A percentile compares a stretch with the other conserved stretches of the same genome.
These are phyloP conservation scores for Coniella lustricola DNA, from an alignment of 2,329 filamentous ascomycete genomes.

Conservation along the genomic window DNA sequence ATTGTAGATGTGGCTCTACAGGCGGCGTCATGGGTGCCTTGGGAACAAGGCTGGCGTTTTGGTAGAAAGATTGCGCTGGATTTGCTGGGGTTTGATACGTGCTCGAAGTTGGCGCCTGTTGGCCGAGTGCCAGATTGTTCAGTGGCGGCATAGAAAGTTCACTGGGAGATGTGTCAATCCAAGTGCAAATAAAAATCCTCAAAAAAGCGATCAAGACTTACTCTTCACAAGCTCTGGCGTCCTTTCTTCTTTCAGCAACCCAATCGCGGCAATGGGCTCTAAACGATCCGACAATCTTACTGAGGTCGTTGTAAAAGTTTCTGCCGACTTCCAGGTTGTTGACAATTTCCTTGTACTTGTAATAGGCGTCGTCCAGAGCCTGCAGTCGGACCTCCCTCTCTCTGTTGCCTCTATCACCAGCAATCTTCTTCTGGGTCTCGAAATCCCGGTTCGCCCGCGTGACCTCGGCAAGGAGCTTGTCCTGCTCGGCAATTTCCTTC, in stretches of 20 bases:
- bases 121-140: slow-evolving; percentile 33
- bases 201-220: slow-evolving; percentile 37
- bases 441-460: slow-evolving; percentile 74
- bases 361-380: slow-evolving; percentile 80
- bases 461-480: slow-evolving; percentile 61
- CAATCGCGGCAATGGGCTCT: slow-evolving; percentile 72
- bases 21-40: slow-evolving; percentile 22
- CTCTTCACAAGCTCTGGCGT: slow-evolving; percentile 73
- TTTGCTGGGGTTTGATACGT: slow-evolving; percentile 12
- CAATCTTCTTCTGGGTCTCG: slow-evolving; percentile 59
- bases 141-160: slow-evolving; percentile 47
- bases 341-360: slow-evolving; percentile 94
- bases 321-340: slow-evolving; percentile 84
- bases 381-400: slow-evolving; percentile 85
- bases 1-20: slow-evolving; percentile 48
- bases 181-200: slow-evolving; percentile 15
- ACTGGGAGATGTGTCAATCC: slow-evolving; percentile 23
- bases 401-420: slow-evolving; percentile 52
- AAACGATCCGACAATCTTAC: slow-evolving; percentile 76
- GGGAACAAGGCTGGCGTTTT: slow-evolving; percentile 20
- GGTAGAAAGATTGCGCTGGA: slow-evolving; percentile 23
- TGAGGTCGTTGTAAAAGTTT: slow-evolving; percentile 96
- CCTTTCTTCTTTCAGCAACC: slow-evolving; percentile 71
- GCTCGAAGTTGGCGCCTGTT: slow-evolving; percentile 22
- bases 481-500: slow-evolving; percentile 70